phyloP scores from a whole-genome alignment of 805 yeast species.

The Sugiyamaella smithiae region DNA sequence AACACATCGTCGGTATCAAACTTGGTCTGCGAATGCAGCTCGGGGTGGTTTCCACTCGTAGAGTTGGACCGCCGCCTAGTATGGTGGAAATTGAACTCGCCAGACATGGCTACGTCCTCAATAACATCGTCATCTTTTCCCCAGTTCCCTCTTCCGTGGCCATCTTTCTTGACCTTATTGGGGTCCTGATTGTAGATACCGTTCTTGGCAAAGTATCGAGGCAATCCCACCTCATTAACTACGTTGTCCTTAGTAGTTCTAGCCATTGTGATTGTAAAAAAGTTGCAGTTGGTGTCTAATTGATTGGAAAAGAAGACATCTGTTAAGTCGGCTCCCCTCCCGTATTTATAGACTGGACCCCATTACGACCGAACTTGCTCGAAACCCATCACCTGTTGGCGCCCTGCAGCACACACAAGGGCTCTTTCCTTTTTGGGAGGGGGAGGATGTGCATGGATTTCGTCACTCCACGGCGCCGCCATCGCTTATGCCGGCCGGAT shows the following conservation, averaged over 20 bases:
- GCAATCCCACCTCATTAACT: conserved; percentile 23
- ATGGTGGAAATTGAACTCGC: conserved; percentile 45
- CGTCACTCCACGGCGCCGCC: background rate
- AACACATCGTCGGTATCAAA: conserved; percentile 26
- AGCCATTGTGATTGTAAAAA: too few species aligned
- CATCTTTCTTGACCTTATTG: conserved; percentile 72
- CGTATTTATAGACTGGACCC: background rate
- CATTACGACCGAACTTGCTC: conserved; percentile 3
- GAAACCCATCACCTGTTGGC: conserved; percentile 3
- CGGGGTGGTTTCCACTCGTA: conserved; percentile 20
- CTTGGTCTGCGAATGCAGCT: conserved; percentile 18
- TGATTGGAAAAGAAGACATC: background rate
- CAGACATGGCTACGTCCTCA: conserved; percentile 57
- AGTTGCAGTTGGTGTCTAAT: background rate
- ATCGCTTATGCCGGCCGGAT: background rate
- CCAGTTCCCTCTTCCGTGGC: conserved; percentile 88
- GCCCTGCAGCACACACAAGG: conserved; percentile 6
- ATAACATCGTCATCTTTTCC: conserved; percentile 79
- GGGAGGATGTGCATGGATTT: background rate
- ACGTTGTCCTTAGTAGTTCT: conserved; percentile 21
- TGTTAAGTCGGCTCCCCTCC: background rate
- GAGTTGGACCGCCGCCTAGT: conserved; percentile 39
- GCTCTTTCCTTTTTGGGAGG: background rate
- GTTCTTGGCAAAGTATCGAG: conserved; percentile 75
- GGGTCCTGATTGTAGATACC: conserved; percentile 71